Percentiles rank a stretch among this genome's conserved stretches.
Conservation (phyloP, 768 basidiomycete genomes). For the Tulasnella sp. region DNA sequence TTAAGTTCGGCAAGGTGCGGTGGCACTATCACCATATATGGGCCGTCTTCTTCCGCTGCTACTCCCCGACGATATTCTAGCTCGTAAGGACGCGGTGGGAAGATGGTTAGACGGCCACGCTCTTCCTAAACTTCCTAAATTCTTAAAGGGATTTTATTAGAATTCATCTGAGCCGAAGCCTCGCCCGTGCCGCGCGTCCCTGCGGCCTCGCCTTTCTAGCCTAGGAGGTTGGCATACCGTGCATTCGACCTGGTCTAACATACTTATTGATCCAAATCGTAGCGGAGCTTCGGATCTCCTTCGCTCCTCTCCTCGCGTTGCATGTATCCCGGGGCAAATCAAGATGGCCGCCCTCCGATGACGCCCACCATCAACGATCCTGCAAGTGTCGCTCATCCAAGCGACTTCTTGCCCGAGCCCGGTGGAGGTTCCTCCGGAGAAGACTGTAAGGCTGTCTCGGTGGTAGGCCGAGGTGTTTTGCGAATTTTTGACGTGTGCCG, state of each 20-base stretch:
- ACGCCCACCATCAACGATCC: background rate
- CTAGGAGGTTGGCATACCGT: background rate
- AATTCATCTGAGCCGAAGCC: constrained; percentile 17
- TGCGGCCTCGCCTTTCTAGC: background rate
- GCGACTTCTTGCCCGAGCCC: background rate
- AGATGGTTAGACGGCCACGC: background rate
- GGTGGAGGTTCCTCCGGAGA: background rate
- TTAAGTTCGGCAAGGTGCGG: background rate
- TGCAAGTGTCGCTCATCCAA: background rate
- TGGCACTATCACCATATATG: background rate
- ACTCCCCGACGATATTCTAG: background rate
- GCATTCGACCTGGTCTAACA: background rate
- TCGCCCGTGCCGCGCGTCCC: constrained; percentile 2
- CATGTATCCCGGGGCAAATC: constrained; percentile 2
- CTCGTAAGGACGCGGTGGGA: background rate
- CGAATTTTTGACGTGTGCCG: background rate
- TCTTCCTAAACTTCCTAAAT: background rate
- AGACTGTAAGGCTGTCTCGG: background rate
- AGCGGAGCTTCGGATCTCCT: background rate
- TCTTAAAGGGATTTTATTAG: constrained; percentile 13
- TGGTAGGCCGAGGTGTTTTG: background rate
- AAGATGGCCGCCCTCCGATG: background rate
- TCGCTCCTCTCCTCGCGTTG: background rate
- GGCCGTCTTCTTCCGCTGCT: background rate
- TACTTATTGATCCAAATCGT: background rate